A percentile compares a stretch with the other conserved stretches of the same genome.
Evolutionary conservation across 371 early-diverging fungal genomes (phyloP).

Genomic region (Mucor indicus): DNA sequence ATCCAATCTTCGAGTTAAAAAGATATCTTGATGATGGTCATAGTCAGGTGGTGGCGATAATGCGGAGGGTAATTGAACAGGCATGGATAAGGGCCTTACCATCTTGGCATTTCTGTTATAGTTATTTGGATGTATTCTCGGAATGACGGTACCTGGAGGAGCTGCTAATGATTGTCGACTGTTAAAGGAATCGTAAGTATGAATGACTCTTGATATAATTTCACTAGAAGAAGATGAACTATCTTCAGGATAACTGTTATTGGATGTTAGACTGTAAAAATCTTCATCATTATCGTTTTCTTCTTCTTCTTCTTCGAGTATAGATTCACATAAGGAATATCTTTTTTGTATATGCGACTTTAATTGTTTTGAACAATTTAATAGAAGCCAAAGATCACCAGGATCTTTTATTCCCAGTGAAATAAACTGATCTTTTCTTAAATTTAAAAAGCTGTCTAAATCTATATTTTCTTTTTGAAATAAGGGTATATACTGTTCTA

Average conservation of each 20-base stretch:
- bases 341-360: too few relatives aligned
- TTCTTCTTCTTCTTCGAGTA: constrained; percentile 2
- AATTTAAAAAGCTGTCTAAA: constrained; percentile 18
- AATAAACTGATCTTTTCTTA: constrained; percentile 27
- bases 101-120: too few relatives aligned
- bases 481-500: constrained; percentile 30
- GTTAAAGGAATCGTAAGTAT: too few relatives aligned
- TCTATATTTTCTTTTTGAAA: constrained; percentile 28
- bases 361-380: too few relatives aligned
- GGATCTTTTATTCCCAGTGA: too few relatives aligned
- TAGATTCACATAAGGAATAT: too few relatives aligned
- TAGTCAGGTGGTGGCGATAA: neutral
- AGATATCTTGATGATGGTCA: neutral
- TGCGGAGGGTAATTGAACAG: constrained; percentile 13
- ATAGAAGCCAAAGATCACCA: too few relatives aligned
- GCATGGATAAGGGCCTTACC: constrained; percentile 21
- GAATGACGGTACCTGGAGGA: constrained; percentile 6
- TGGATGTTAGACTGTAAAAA: too few relatives aligned
- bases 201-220: too few relatives aligned
- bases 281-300: neutral
- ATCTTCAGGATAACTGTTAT: too few relatives aligned
- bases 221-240: too few relatives aligned
- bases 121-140: constrained; percentile 4
- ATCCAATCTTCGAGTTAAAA: constrained; percentile 20
- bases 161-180: too few relatives aligned